Base-by-base conservation (phyloP, 768 basidiomycete genomes). In the Cystobasidiopsis lactophilus region DNA sequence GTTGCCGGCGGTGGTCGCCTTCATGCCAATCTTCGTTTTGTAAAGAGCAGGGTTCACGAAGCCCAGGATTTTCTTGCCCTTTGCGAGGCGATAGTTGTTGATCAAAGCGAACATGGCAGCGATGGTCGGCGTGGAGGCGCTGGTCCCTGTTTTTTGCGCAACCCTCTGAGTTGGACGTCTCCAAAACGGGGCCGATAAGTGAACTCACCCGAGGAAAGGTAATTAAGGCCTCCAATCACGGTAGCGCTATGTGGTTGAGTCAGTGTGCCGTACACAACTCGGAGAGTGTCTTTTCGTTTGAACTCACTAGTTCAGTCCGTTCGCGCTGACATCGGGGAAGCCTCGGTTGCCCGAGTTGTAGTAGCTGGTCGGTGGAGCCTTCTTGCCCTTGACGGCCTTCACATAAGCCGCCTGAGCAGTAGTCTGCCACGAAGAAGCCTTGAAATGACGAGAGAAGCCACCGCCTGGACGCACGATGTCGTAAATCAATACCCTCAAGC, bases 41-140 rank as follows among this genome's bases (percentile, higher is more conserved):
- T 35, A 35, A 7, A 71, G 69, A 23, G 65, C 60, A 29, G 71
- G 71, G 58, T 74, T 73, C 52, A 73, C 70, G 61, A 73, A 72
- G 52, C 77, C 79, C 19, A 80, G 66, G 1, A 76, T 60, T 1
- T 66, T 40, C 59, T 74, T 72, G 35, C 70, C 68, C 5, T 54
- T 43, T 0, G 73, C 66, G 24, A 80, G 63, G 21, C 74, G 75
- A 40, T 70, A 72, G 60, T 80, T 77, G 51, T 79, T 79, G 40
- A 79, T 63, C 54, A 78, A 69, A 10, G 77, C 58, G 54, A 80
- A 68, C 19, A 80, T 68, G 19, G 70, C 72, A 16, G 75, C 79
- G 21, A 77, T 69, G 56, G 77, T 76, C 0, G 79, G 79, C 18
- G 74, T 61, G 48, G 73, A 67, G n/a, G 76, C 75, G 38, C 74